Evolutionary conservation across 2,329 filamentous ascomycete genomes (phyloP), one percentile per base, ranked within the genome.

Genomic region (Phyllosticta citribraziliensis): DNA sequence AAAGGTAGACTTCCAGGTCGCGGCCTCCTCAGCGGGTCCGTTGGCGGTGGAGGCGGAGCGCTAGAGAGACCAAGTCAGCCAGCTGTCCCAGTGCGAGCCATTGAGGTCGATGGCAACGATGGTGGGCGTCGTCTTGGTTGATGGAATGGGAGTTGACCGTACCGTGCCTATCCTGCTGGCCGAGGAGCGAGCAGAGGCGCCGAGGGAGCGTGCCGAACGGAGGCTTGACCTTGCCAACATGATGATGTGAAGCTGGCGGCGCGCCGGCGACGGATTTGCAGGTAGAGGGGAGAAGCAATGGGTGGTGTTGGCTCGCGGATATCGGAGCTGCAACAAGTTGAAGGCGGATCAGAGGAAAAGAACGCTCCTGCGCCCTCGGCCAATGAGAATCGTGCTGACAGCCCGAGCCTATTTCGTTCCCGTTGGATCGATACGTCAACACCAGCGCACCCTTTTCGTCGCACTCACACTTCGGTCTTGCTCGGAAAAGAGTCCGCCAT

Each of bases 221-320:
- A 95, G 81, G 80, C 86, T 86, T 80, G 91, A 91, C 84, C 91
- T 89, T 81, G 90, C 88, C 84, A 97, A 87, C 93, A 97, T 97
- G 76, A 78, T 88, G 83, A 66, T 67, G 66, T 68, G 68, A 69
- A 70, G 72, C 69, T 72, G 73, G 72, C 72, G 69, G 72, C 67
- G 65, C 66, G 69, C 68, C 69, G 58, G 66, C 66, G 63, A 67
- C 64, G 66, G 67, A 66, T 66, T 65, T 64, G 68, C 66, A 67
- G 67, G 73, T 72, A 72, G 68, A 67, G 65, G 67, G 68, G 63
- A 65, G 70, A 67, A 66, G 69, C 66, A 66, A 67, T 62, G 60
- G 55, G 40, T 47, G 40, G 40, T 47, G 40, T 47, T n/a, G 40
- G 40, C 6, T n/a, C 6, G 14, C n/a, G 40, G 40, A 47, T 47